A percentile compares a stretch with the other conserved stretches of the same genome.
phyloP scores from a whole-genome alignment of 495 filamentous ascomycete species.

The Massariosphaeria phaeospora region DNA sequence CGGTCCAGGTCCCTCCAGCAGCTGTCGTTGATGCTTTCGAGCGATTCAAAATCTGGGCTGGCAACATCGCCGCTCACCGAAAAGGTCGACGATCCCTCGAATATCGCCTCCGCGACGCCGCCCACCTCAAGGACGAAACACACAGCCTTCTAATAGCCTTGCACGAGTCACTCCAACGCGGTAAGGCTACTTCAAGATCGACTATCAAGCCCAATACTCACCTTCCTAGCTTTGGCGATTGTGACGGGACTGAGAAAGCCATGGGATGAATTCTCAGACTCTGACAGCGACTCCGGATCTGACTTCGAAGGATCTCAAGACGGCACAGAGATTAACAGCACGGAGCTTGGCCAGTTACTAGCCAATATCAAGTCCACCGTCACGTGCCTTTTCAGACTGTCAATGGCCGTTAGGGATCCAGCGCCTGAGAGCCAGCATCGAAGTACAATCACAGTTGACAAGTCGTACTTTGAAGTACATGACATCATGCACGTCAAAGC shows the following conservation, averaged over 20 bases:
- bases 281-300: slow-evolving; percentile 12
- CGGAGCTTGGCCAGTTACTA: slow-evolving; percentile 29
- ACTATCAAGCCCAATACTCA: too few species aligned
- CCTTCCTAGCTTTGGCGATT: slow-evolving; percentile 2
- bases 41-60: slow-evolving; percentile 27
- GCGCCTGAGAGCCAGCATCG: slow-evolving; percentile 38
- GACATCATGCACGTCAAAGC: slow-evolving; percentile 31
- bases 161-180: slow-evolving; percentile 6
- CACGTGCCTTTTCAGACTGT: slow-evolving; percentile 38
- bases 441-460: slow-evolving; percentile 29
- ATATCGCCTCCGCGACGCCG: slow-evolving; percentile 22
- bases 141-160: slow-evolving; percentile 14
- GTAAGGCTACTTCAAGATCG: background rate
- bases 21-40: slow-evolving; percentile 16
- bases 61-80: slow-evolving; percentile 25
- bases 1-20: slow-evolving; percentile 7
- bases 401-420: slow-evolving; percentile 38
- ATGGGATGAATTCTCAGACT: slow-evolving; percentile 23
- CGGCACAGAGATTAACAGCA: background rate
- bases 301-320: slow-evolving; percentile 2
- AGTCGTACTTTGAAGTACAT: slow-evolving; percentile 27
- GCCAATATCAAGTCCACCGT: slow-evolving; percentile 29
- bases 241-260: slow-evolving; percentile 9
- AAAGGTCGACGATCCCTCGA: slow-evolving; percentile 19
- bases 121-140: slow-evolving; percentile 14